A percentile compares a stretch with the other conserved stretches of the same genome.
Evolutionary conservation across 2,329 filamentous ascomycete species (phyloP).

Genomic region (Hypomyces perniciosus): DNA sequence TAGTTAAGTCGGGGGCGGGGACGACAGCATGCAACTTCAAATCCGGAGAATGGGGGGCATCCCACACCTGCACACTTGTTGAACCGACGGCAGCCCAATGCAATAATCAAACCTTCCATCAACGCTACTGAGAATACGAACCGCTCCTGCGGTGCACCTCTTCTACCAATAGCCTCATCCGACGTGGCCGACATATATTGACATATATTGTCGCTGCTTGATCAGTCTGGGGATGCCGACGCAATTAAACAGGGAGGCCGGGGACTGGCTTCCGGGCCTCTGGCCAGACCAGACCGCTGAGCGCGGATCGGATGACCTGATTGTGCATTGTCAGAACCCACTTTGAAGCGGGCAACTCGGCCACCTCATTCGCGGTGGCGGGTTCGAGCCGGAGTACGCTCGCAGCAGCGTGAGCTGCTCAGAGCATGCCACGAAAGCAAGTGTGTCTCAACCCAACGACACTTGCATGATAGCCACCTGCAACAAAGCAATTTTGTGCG

Average conservation of each 20-base stretch:
- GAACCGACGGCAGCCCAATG: slow-evolving; percentile 13
- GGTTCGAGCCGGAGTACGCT: slow-evolving; percentile 3
- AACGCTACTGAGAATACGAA: neutral
- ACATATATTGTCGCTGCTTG: neutral
- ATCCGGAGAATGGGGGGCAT: slow-evolving; percentile 9
- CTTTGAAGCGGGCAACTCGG: slow-evolving; percentile 1
- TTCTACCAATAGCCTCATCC: slow-evolving; percentile 3
- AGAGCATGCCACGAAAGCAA: slow-evolving; percentile 34
- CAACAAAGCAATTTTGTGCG: slow-evolving; percentile 10
- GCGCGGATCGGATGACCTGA: slow-evolving; percentile 11
- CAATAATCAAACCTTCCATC: neutral
- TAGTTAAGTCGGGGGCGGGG: slow-evolving; percentile 12
- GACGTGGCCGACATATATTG: slow-evolving; percentile 10
- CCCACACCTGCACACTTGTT: slow-evolving; percentile 2
- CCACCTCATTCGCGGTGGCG: slow-evolving; percentile 10
- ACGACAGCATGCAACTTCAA: slow-evolving; percentile 11
- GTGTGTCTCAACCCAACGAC: slow-evolving; percentile 20
- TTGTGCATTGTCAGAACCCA: slow-evolving; percentile 11
- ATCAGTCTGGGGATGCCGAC: neutral
- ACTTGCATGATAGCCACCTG: slow-evolving; percentile 11
- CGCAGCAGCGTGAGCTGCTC: slow-evolving; percentile 16
- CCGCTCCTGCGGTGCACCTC: neutral
- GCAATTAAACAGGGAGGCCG: neutral
- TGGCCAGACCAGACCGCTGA: neutral
- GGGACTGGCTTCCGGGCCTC: neutral